phyloP scores from a whole-genome alignment of 805 yeast genomes.

The Hanseniaspora singularis region DNA sequence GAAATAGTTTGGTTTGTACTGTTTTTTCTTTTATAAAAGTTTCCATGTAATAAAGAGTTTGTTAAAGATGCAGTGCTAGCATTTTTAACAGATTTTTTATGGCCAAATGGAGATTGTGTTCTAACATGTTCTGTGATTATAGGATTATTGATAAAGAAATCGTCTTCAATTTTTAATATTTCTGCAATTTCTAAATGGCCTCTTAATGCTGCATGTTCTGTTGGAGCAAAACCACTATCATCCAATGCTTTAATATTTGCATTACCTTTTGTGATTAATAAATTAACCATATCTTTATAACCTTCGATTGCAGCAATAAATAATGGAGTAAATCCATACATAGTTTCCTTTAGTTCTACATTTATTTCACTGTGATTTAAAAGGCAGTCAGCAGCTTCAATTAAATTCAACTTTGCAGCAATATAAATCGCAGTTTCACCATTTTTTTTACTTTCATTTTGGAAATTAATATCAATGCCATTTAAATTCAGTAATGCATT shows the following conservation, averaged over 20 bases:
- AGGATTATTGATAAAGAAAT: slow-evolving; percentile 21
- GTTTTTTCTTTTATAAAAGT: background rate
- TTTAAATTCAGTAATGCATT: slow-evolving; percentile 41
- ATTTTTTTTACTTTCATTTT: slow-evolving; percentile 40
- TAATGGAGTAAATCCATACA: slow-evolving; percentile 91
- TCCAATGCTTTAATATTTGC: slow-evolving; percentile 51
- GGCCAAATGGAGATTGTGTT: slow-evolving; percentile 14
- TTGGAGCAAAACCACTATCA: slow-evolving; percentile 92
- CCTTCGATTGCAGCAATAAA: slow-evolving; percentile 89
- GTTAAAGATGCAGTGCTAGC: slow-evolving; percentile 6
- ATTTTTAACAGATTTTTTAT: slow-evolving; percentile 1
- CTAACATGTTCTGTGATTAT: slow-evolving; percentile 16
- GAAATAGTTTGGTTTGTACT: background rate
- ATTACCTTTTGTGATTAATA: slow-evolving; percentile 38
- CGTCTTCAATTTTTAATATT: slow-evolving; percentile 33
- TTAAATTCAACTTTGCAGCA: slow-evolving; percentile 54
- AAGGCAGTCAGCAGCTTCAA: slow-evolving; percentile 42
- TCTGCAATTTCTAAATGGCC: slow-evolving; percentile 70
- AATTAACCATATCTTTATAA: slow-evolving; percentile 40
- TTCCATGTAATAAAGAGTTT: slow-evolving; percentile 2
- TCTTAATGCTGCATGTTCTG: slow-evolving; percentile 86
- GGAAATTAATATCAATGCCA: slow-evolving; percentile 53
- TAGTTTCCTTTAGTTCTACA: slow-evolving; percentile 59
- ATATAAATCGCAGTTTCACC: slow-evolving; percentile 72
- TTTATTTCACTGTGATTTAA: slow-evolving; percentile 47